A percentile compares a stretch with the other conserved stretches of the same genome.
Conservation (phyloP, 495 filamentous ascomycete genomes). For the Penicillium soppii region DNA sequence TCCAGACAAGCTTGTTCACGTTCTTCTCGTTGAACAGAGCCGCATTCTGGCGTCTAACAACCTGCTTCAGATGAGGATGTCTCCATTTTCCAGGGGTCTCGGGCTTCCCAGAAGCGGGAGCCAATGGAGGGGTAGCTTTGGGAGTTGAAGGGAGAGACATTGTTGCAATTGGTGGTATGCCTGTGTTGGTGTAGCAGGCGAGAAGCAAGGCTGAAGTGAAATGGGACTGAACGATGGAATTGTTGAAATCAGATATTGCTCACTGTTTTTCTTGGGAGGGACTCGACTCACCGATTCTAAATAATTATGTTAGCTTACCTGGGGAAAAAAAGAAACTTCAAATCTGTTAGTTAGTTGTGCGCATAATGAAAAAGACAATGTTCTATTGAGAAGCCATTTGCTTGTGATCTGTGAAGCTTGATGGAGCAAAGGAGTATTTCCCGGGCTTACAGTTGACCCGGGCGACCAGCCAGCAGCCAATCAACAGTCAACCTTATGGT, state of each 20-base stretch:
- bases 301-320: constrained; percentile 15
- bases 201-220: background rate
- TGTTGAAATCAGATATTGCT: background rate
- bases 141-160: constrained; percentile 53
- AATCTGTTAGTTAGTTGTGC: background rate
- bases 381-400: too few species aligned
- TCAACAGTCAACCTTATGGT: background rate
- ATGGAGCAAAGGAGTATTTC: background rate
- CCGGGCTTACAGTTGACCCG: constrained; percentile 26
- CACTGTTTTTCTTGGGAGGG: background rate
- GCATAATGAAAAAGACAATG: background rate
- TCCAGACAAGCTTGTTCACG: constrained; percentile 62
- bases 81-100: constrained; percentile 78
- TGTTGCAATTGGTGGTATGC: constrained; percentile 35
- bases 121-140: constrained; percentile 55
- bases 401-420: background rate
- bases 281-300: constrained; percentile 11
- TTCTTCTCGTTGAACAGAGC: constrained; percentile 72
- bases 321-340: background rate
- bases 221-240: constrained; percentile 1
- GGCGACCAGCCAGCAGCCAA: constrained; percentile 13
- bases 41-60: constrained; percentile 69
- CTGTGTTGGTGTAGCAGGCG: background rate
- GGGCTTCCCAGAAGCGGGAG: constrained; percentile 47
- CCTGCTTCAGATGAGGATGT: constrained; percentile 78